These are phyloP conservation scores for Hypomontagnella monticulosa DNA, from an alignment of 495 filamentous ascomycete genomes.

Conservation along the genomic window DNA sequence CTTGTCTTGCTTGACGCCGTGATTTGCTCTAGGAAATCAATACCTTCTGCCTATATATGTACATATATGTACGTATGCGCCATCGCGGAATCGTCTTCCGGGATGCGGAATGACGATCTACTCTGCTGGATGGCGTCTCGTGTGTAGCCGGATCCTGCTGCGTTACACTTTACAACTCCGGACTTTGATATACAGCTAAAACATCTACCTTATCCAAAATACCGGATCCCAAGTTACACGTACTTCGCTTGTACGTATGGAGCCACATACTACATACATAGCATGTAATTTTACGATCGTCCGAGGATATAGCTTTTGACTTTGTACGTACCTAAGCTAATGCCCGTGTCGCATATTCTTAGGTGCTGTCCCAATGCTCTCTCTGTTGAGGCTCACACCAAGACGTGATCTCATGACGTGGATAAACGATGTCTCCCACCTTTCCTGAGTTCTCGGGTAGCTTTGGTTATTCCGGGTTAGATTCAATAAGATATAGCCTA, in stretches of 20 bases:
- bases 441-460: constrained; percentile 3
- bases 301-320: neutral
- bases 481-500: constrained; percentile 1
- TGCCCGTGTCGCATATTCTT: neutral
- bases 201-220: constrained; percentile 16
- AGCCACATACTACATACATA: neutral
- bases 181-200: constrained; percentile 5
- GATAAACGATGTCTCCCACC: neutral
- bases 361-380: neutral
- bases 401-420: constrained; percentile 3
- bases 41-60: no score
- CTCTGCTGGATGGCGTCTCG: neutral
- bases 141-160: neutral
- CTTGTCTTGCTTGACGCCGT: constrained; percentile 3
- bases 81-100: neutral
- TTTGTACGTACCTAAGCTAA: neutral
- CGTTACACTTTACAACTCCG: constrained; percentile 13
- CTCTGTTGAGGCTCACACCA: neutral
- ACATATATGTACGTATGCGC: no score
- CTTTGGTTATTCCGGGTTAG: constrained; percentile 9
- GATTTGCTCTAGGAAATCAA: neutral
- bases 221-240: constrained; percentile 14
- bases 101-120: neutral
- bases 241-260: neutral
- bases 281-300: no score